These are phyloP conservation scores for Tubosaeta brunneosetosa DNA, from an alignment of 768 basidiomycete genomes.

Conservation along the genomic window DNA sequence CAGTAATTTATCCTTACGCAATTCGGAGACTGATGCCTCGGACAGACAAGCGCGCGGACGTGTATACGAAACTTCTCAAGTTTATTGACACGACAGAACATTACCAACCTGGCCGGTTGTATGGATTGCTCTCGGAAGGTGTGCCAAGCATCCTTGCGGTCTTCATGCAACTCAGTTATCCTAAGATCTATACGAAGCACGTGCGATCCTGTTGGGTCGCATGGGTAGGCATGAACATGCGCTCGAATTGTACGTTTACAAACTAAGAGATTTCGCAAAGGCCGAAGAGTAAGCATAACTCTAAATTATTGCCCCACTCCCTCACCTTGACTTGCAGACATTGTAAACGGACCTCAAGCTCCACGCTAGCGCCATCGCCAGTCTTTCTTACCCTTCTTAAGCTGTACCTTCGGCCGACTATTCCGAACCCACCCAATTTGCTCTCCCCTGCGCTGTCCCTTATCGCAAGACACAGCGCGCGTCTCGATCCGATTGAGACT, in stretches of 20 bases:
- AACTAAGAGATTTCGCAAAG: constrained; percentile 73
- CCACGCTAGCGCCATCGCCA: constrained; percentile 47
- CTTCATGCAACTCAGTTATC: not conserved
- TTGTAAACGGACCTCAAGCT: constrained; percentile 76
- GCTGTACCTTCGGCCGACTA: constrained; percentile 78
- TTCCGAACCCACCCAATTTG: constrained; percentile 48
- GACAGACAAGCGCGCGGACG: constrained; percentile 44
- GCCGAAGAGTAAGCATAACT: constrained; percentile 69
- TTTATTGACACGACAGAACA: constrained; percentile 70
- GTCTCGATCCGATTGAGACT: constrained; percentile 77
- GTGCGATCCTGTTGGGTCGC: constrained; percentile 86
- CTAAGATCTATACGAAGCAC: constrained; percentile 82
- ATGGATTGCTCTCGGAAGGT: constrained; percentile 84
- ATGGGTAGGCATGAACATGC: constrained; percentile 91
- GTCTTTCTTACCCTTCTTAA: constrained; percentile 84
- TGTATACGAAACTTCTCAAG: constrained; percentile 65
- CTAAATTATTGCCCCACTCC: not conserved
- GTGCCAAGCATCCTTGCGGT: constrained; percentile 10
- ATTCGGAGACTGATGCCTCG: not conserved
- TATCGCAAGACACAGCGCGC: constrained; percentile 77
- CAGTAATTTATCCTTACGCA: constrained; percentile 13
- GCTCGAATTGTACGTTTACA: constrained; percentile 91
- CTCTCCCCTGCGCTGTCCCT: constrained; percentile 83
- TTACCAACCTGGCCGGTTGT: constrained; percentile 75
- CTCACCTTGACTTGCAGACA: constrained; percentile 51